These are phyloP conservation scores for Tolypocladium amazonense DNA, from an alignment of 2,329 filamentous ascomycete genomes.

Conservation along the genomic window DNA sequence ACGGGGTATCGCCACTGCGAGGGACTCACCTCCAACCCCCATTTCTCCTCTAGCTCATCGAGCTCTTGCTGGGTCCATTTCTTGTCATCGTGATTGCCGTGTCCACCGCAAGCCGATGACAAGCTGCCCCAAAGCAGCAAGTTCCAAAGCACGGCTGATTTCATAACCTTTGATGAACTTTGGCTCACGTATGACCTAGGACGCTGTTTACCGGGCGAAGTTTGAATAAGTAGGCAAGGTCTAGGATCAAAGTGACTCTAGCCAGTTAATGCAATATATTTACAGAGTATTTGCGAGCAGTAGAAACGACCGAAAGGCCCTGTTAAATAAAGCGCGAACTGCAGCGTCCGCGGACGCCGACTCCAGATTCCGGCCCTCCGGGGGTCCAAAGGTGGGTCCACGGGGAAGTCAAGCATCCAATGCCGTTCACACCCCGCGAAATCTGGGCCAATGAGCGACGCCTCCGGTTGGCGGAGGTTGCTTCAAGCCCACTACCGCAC, in stretches of 20 bases:
- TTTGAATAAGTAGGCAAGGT: neutral
- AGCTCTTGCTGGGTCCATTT: constrained; percentile 39
- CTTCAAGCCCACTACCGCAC: neutral
- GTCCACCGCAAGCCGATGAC: constrained; percentile 14
- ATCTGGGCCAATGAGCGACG: neutral
- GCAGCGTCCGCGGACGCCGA: neutral
- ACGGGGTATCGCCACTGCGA: neutral
- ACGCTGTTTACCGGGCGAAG: neutral
- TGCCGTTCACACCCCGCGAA: neutral
- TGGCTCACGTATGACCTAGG: neutral
- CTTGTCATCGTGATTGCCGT: constrained; percentile 22
- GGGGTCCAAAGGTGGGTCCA: neutral
- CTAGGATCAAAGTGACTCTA: neutral
- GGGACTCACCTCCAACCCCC: constrained; percentile 42
- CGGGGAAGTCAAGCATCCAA: neutral
- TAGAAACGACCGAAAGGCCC: neutral
- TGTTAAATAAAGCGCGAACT: neutral
- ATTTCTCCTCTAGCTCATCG: constrained; percentile 44
- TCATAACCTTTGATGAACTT: constrained; percentile 10
- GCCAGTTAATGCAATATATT: too few relatives aligned
- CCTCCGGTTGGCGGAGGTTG: neutral
- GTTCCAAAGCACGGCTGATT: constrained; percentile 11
- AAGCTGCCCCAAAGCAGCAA: constrained; percentile 15
- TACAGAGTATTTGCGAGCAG: neutral
- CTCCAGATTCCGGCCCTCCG: neutral